Base-by-base conservation (phyloP, 2,329 filamentous ascomycete genomes). In the Xylaria sp. region DNA sequence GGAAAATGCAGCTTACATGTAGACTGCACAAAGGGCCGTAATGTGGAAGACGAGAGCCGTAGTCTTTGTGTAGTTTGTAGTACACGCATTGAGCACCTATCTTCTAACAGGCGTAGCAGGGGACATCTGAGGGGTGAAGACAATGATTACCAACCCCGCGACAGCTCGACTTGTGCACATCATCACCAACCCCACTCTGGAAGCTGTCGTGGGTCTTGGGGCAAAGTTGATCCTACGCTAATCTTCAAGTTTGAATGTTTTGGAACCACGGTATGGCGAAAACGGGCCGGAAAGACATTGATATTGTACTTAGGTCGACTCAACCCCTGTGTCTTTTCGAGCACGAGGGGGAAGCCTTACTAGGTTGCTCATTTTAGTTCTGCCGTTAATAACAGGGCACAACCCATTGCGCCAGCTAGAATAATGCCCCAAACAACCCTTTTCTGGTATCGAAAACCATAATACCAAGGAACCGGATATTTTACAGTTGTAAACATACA, bases 61-160 rank as follows among this genome's bases (percentile, higher is more conserved):
- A 78, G 70, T 71, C 77, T 75, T 66, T 75, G 74, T 10, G 78
- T 62, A 7, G 74, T 73, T 52, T 76, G 77, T 28, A 78, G 56
- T 64, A 71, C 72, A 72, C 72, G 77, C 79, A 81, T 81, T 23
- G 36, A 65, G 60, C 39, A 51, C 33, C 36, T 23, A n/a, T n/a
- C 41, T 15, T 7, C 25, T 46, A 10, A 28, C 31, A 23, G 18
- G 51, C 2, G 49, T 20, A 60, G n/a, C 25, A 39, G 15, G 6
- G 8, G 10, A 39, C 15, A 15, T 39, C 43, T 18, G 43, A 57
- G 20, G 54, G 33, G 9, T 23, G 10, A 43, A 57, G 39, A 39
- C 23, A 33, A 36, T 28, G 20, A 64, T 49, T 51, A 31, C 39
- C 36, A 51, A 60, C 67, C 64, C 67, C 67, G 67, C 67, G 64